These are phyloP conservation scores for Colletotrichum sp. DNA, from an alignment of 2,329 filamentous ascomycete genomes.

Conservation along the genomic window DNA sequence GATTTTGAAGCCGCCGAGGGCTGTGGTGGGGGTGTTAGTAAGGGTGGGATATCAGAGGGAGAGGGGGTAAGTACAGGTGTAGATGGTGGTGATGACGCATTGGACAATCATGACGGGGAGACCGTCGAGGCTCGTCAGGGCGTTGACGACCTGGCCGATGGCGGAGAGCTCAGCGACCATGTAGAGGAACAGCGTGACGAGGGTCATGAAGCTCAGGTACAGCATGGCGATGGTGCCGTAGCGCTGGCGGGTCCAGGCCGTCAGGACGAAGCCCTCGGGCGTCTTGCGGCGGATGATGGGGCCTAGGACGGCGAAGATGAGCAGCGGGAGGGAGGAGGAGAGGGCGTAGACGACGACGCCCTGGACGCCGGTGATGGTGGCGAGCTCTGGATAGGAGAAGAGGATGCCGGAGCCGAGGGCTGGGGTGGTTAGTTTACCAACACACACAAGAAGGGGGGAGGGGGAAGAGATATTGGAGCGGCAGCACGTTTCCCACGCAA, in stretches of 20 bases:
- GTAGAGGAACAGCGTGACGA: constrained; percentile 84
- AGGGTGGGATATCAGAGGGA: too few species aligned
- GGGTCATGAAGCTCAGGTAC: constrained; percentile 78
- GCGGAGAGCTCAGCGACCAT: constrained; percentile 87
- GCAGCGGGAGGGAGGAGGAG: constrained; percentile 72
- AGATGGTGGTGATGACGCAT: constrained; percentile 79
- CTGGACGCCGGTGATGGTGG: constrained; percentile 79
- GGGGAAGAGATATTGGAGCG: constrained; percentile 63
- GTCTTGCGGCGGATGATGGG: constrained; percentile 81
- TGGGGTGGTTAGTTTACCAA: constrained; percentile 54
- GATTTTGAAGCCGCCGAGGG: constrained; percentile 81
- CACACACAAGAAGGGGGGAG: constrained; percentile 24
- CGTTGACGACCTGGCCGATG: constrained; percentile 77
- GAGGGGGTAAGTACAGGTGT: constrained; percentile 66
- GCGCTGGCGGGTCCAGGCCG: constrained; percentile 82
- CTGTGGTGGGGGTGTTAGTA: constrained; percentile 48
- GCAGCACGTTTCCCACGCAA: constrained; percentile 98
- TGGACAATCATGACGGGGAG: constrained; percentile 80
- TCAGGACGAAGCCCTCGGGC: constrained; percentile 83
- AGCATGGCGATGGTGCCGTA: constrained; percentile 73
- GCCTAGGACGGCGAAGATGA: constrained; percentile 76
- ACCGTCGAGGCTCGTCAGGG: constrained; percentile 75
- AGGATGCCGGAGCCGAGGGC: constrained; percentile 84
- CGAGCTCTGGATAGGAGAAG: constrained; percentile 82
- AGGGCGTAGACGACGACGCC: constrained; percentile 79